Base-by-base conservation (phyloP, 768 basidiomycete genomes). In the Tylopilus sp. region DNA sequence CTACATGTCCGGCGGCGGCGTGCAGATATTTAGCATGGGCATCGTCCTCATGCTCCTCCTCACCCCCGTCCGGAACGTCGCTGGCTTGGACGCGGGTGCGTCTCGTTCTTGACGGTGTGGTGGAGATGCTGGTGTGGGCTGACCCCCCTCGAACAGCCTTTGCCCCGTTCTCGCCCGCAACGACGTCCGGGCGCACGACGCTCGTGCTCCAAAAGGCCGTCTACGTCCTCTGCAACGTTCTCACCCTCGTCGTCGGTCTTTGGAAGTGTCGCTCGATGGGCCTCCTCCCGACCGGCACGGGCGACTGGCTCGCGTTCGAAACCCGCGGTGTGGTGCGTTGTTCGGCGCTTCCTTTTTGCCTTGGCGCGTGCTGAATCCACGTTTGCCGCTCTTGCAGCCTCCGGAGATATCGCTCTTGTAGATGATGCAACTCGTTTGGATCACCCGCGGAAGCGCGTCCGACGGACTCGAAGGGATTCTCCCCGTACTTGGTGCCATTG, bases 241-340 rank as follows among this genome's bases (percentile, higher is more conserved):
- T 87, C 50, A 95, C 92, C 0, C 78, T 97, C 17, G 82, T 75
- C 6, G 84, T 97, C 26, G 94, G 94, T 0, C 69, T 97, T 25
- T 98, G 89, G 87, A 98, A 98, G 70, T 96, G 93, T 71, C 83
- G 84, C 29, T 82, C 86, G 0, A 94, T 98, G 92, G 94, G 94
- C 0, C 75, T 98, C 48, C 72, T 98, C 17, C 94, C 94, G 0
- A 87, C 84, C 2, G 92, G 95, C 2, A 90, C 92, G 0, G 92
- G 88, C 2, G 95, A 98, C 71, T 98, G 94, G 92, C 73, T 96
- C 47, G 92, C 91, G 14, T 98, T 98, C 60, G 94, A 96, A 74
- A 86, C 83, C 2, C 76, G 94, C 61, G 84, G 83, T 31, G 48
- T 68, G 63, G 89, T 93, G 22, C 46, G 67, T 55, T 7, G 16